Percentiles rank a stretch among this genome's conserved stretches.
phyloP scores from a whole-genome alignment of 768 basidiomycete species.

The Rubroboletus satanas region DNA sequence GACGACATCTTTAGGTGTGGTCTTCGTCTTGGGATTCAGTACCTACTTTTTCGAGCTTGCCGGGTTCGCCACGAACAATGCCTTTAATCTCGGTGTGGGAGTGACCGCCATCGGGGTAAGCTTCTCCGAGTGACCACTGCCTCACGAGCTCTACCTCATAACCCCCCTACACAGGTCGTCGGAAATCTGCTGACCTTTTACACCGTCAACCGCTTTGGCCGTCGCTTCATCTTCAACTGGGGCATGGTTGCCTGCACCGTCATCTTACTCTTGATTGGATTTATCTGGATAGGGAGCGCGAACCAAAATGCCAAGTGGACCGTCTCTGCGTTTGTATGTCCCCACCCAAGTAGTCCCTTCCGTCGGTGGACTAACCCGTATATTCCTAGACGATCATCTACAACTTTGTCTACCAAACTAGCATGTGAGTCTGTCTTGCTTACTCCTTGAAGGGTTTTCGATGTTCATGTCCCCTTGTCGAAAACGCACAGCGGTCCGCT shows the following conservation, averaged over 20 bases:
- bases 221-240: constrained; percentile 28
- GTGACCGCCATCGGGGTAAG: constrained; percentile 27
- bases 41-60: constrained; percentile 37
- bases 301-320: constrained; percentile 20
- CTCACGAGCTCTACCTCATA: neutral
- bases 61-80: constrained; percentile 26
- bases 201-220: constrained; percentile 21
- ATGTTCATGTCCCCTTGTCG: neutral
- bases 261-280: constrained; percentile 26
- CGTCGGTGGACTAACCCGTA: neutral
- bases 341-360: too few species aligned
- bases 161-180: constrained; percentile 11
- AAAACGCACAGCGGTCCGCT: constrained; percentile 22
- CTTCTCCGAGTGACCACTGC: too few species aligned
- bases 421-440: constrained; percentile 17
- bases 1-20: constrained; percentile 15
- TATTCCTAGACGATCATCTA: constrained; percentile 26
- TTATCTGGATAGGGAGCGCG: constrained; percentile 21
- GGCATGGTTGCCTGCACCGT: constrained; percentile 22
- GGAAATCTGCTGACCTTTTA: constrained; percentile 28
- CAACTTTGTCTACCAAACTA: constrained; percentile 27
- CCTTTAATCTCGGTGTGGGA: constrained; percentile 32
- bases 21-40: constrained; percentile 27
- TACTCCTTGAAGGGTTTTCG: neutral
- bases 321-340: constrained; percentile 22